Base-by-base conservation (phyloP, 2,329 filamentous ascomycete genomes). In the Beauveria sp. region DNA sequence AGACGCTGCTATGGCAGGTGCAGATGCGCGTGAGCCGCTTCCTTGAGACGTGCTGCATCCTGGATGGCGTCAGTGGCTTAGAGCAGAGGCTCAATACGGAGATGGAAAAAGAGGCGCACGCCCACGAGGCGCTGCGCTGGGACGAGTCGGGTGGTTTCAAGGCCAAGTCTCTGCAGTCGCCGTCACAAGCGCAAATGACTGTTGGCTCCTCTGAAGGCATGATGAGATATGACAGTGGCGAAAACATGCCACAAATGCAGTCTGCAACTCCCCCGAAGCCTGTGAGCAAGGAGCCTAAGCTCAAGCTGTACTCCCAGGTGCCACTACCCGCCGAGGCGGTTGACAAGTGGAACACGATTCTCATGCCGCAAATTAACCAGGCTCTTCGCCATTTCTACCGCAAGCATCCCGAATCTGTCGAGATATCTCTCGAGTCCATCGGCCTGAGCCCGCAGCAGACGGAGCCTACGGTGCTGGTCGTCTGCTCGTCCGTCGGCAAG, bases 351-450 rank as follows among this genome's bases (percentile, higher is more conserved):
- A 88, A 92, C 66, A 79, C 78, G 2, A 80, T 81, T 3, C 74
- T 91, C 61, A 89, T 91, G 77, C 87, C 87, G 2, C 86, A 90
- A 63, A 83, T 93, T 63, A 89, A 91, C 69, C 79, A 84, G 20
- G 84, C 90, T 1, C 79, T 92, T 18, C 83, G 86, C 24, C 81
- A 84, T 55, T 90, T 90, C 63, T 86, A 92, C 67, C 83, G 83
- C 64, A 89, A 89, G 66, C 82, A 90, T 55, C 82, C 86, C 0
- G 90, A 93, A 70, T 90, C 89, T 0, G 85, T 91, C 40, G 89
- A 90, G 67, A 91, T 93, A 46, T 89, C 88, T 10, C 82, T 93
- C 1, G 85, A 91, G 63, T 88, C 86, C 0, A 85, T 92, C 46
- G 90, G 90, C 20, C 85, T 89, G 57, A 85, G 84, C 3, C 80